These are phyloP conservation scores for Akanthomyces lecanii DNA, from an alignment of 2,329 filamentous ascomycete genomes.

Conservation along the genomic window DNA sequence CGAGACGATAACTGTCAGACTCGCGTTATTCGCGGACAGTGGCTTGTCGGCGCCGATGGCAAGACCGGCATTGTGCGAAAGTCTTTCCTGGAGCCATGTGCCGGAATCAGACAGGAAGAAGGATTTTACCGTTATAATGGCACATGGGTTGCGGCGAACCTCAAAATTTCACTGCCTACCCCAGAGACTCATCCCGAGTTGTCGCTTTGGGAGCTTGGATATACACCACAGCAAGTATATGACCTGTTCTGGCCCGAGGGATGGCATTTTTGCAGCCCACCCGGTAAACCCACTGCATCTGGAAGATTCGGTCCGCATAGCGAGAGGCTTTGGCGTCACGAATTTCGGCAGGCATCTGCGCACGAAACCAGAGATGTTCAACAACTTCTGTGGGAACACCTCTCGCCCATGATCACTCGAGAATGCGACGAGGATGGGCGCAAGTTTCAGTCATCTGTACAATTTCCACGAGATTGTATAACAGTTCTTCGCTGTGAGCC, in stretches of 20 bases:
- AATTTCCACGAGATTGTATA: conserved; percentile 43
- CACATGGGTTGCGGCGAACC: conserved; percentile 46
- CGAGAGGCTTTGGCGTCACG: conserved; percentile 41
- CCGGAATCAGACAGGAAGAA: conserved; percentile 34
- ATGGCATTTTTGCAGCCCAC: conserved; percentile 42
- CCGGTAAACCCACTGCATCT: conserved; percentile 37
- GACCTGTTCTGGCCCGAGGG: conserved; percentile 42
- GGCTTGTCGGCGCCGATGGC: conserved; percentile 42
- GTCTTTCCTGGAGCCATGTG: conserved; percentile 38
- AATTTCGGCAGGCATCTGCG: conserved; percentile 24
- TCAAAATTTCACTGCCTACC: conserved; percentile 40
- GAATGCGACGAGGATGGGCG: conserved; percentile 8
- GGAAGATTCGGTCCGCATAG: conserved; percentile 39
- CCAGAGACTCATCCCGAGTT: conserved; percentile 43
- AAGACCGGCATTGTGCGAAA: conserved; percentile 45
- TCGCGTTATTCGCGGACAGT: conserved; percentile 3
- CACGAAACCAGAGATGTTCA: conserved; percentile 24
- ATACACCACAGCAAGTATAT: conserved; percentile 42
- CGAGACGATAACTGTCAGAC: background rate
- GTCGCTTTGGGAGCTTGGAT: conserved; percentile 43
- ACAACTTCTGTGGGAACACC: conserved; percentile 25
- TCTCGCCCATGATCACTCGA: conserved; percentile 20
- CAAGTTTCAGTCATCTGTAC: conserved; percentile 19
- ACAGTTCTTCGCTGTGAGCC: conserved; percentile 41
- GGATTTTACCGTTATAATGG: conserved; percentile 32